phyloP scores from a whole-genome alignment of 768 basidiomycete genomes.

The Leccinum rimulosum region DNA sequence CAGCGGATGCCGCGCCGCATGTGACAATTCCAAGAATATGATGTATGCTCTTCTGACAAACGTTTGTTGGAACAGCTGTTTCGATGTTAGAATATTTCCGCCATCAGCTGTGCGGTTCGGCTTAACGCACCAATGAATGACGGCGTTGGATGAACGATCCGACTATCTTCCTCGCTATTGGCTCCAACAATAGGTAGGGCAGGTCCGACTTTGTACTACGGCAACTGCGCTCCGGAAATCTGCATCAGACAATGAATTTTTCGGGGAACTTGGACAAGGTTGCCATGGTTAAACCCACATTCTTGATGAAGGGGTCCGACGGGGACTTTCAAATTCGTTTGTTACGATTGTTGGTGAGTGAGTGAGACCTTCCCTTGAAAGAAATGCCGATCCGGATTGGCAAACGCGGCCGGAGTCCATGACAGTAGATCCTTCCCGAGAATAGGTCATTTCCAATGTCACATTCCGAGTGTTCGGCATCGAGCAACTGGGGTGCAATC shows the following conservation, averaged over 20 bases:
- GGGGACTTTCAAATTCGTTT: conserved; percentile 3
- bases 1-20: conserved; percentile 6
- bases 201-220: background rate
- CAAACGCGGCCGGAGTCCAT: conserved; percentile 6
- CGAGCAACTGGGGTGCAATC: background rate
- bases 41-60: conserved; percentile 4
- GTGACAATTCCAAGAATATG: background rate
- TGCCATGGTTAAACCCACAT: background rate
- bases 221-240: background rate
- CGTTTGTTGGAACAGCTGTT: background rate
- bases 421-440: conserved; percentile 17
- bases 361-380: background rate
- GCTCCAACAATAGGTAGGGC: background rate
- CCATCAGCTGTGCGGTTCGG: background rate
- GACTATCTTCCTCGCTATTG: background rate
- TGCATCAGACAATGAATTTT: background rate
- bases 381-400: conserved; percentile 3
- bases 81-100: background rate
- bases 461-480: background rate
- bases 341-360: background rate
- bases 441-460: conserved; percentile 20
- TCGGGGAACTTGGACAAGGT: background rate
- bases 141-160: background rate
- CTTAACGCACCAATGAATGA: background rate
- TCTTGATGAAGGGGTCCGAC: background rate